Percentiles rank a stretch among this genome's conserved stretches.
Evolutionary conservation across 2,329 filamentous ascomycete species (phyloP).

Genomic region (Aureobasidium lini): DNA sequence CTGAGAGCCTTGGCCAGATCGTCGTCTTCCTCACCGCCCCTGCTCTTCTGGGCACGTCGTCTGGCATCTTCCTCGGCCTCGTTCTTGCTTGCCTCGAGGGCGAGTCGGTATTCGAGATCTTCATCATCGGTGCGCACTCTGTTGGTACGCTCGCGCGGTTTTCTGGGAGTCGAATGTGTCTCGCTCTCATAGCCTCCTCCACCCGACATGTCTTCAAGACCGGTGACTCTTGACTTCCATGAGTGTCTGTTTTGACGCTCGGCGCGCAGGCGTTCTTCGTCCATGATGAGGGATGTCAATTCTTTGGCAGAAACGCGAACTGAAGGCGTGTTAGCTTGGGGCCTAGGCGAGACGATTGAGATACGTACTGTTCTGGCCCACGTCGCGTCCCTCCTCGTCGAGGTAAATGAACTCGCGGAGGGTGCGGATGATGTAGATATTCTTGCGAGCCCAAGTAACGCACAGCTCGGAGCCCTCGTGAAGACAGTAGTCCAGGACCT

Average conservation of each 20-base stretch:
- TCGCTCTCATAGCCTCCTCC: slow-evolving; percentile 28
- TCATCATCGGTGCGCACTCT: slow-evolving; percentile 55
- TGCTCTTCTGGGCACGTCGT: slow-evolving; percentile 48
- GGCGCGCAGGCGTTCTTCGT: slow-evolving; percentile 84
- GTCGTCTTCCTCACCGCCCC: slow-evolving; percentile 55
- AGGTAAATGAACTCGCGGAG: slow-evolving; percentile 94
- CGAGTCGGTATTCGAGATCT: slow-evolving; percentile 82
- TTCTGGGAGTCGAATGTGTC: slow-evolving; percentile 27
- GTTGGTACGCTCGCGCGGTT: slow-evolving; percentile 33
- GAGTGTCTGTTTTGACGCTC: slow-evolving; percentile 87
- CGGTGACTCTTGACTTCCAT: slow-evolving; percentile 94
- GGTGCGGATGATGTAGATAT: slow-evolving; percentile 98
- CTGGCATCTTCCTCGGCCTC: slow-evolving; percentile 88
- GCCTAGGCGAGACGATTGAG: slow-evolving; percentile 11
- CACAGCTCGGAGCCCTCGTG: slow-evolving; percentile 95
- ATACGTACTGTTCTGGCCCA: slow-evolving; percentile 87
- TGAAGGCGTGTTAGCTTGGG: slow-evolving; percentile 38
- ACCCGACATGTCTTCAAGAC: slow-evolving; percentile 69
- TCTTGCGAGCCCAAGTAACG: slow-evolving; percentile 96
- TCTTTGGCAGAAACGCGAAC: slow-evolving; percentile 95
- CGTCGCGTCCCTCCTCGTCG: slow-evolving; percentile 84
- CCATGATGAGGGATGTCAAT: slow-evolving; percentile 80
- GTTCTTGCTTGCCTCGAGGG: slow-evolving; percentile 88
- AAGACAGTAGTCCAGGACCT: slow-evolving; percentile 94
- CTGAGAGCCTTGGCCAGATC: slow-evolving; percentile 92